These are phyloP conservation scores for Raddia distichophylla DNA, from an alignment of 176 grass and related monocot genomes.

Conservation along the genomic window DNA sequence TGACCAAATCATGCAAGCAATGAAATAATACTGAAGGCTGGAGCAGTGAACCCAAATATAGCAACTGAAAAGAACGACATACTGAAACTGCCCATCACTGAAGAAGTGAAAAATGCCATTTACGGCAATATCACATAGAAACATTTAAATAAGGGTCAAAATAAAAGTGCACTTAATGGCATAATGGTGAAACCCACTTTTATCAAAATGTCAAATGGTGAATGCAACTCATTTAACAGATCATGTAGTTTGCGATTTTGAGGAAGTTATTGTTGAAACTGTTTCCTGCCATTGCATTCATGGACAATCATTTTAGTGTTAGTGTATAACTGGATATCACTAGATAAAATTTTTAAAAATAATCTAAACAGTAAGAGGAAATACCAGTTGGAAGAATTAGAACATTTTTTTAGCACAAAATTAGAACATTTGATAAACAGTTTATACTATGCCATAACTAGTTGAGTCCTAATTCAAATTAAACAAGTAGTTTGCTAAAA, in stretches of 20 bases:
- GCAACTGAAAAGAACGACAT: slow-evolving; percentile 21
- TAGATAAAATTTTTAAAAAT: slow-evolving; percentile 21
- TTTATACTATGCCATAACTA: slow-evolving; percentile 24
- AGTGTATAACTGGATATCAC: slow-evolving; percentile 25
- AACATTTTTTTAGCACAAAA: neutral
- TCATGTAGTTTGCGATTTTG: slow-evolving; percentile 9
- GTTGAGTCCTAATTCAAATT: slow-evolving; percentile 11
- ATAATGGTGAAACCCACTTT: neutral
- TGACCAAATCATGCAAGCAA: slow-evolving; percentile 34
- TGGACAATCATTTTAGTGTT: slow-evolving; percentile 30
- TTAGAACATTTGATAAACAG: neutral
- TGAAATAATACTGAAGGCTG: slow-evolving; percentile 26
- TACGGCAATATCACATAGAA: neutral
- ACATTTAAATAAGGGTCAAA: slow-evolving; percentile 18
- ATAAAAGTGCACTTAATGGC: neutral
- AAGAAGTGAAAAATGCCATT: neutral
- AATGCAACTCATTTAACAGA: slow-evolving; percentile 28
- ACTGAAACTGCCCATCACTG: slow-evolving; percentile 9
- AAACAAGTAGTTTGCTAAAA: neutral
- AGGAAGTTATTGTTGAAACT: slow-evolving; percentile 11
- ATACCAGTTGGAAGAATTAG: neutral
- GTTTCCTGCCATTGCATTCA: neutral
- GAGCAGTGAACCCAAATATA: slow-evolving; percentile 11
- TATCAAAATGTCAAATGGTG: slow-evolving; percentile 33
- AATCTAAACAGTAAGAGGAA: slow-evolving; percentile 23